Percentiles rank a stretch among this genome's conserved stretches.
These are phyloP conservation scores for Ophiostoma perfectum DNA, from an alignment of 2,329 filamentous ascomycete species.

Conservation along the genomic window DNA sequence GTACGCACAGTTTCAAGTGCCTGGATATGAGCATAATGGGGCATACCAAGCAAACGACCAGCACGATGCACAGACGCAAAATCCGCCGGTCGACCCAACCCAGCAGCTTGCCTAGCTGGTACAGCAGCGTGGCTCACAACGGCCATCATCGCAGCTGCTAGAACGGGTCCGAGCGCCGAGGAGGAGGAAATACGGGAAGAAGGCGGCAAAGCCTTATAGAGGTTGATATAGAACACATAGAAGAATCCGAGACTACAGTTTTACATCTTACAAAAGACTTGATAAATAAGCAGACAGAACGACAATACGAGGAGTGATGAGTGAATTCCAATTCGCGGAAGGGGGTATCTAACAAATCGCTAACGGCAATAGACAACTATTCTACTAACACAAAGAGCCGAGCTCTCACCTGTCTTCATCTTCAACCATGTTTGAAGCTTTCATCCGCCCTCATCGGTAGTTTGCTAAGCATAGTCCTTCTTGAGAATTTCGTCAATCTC, in stretches of 20 bases:
- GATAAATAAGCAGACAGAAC: too few relatives aligned
- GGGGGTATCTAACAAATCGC: too few relatives aligned
- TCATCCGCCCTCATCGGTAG: neutral
- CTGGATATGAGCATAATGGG: neutral
- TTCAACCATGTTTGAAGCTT: too few relatives aligned
- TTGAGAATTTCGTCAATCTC: constrained; percentile 4
- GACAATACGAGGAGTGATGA: too few relatives aligned
- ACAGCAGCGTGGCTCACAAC: neutral
- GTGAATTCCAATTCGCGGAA: too few relatives aligned
- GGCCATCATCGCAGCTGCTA: neutral
- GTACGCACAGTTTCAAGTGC: constrained; percentile 3
- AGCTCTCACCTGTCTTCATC: too few relatives aligned
- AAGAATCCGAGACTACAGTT: neutral
- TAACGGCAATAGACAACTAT: too few relatives aligned
- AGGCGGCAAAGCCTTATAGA: neutral
- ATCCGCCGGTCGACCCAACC: neutral
- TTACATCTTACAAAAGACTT: too few relatives aligned
- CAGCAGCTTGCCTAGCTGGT: constrained; percentile 8
- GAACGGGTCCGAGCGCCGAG: neutral
- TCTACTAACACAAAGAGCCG: too few relatives aligned
- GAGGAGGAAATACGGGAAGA: neutral
- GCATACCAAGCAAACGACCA: neutral
- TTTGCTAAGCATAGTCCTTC: neutral
- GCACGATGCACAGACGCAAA: neutral
- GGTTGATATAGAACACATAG: constrained; percentile 1